Percentiles rank a stretch among this genome's conserved stretches.
phyloP scores from a whole-genome alignment of 2,329 filamentous ascomycete genomes.

The Ambrosiella cleistominuta region DNA sequence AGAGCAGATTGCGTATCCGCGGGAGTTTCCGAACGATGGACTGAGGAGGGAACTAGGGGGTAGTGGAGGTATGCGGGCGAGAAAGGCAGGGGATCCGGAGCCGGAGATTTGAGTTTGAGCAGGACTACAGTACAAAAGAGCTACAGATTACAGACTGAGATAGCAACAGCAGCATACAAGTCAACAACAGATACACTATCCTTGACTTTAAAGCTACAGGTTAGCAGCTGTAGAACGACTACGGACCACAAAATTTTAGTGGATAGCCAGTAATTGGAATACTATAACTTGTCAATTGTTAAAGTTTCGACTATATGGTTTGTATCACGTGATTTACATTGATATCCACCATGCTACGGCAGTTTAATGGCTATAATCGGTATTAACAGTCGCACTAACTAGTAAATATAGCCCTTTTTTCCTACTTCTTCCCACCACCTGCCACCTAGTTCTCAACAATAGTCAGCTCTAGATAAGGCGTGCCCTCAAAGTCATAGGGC shows the following conservation, averaged over 20 bases:
- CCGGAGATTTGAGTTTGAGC: constrained; percentile 22
- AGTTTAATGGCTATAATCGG: no score
- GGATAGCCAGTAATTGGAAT: no score
- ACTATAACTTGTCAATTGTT: no score
- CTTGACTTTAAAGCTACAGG: no score
- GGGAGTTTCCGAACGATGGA: constrained; percentile 50
- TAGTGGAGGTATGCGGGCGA: constrained; percentile 44
- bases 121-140: background rate
- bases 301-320: no score
- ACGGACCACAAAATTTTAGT: no score
- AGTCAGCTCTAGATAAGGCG: constrained; percentile 8
- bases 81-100: constrained; percentile 37
- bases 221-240: no score
- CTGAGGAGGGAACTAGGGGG: constrained; percentile 62
- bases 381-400: no score
- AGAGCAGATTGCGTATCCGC: constrained; percentile 50
- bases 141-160: background rate
- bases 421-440: background rate
- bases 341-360: no score
- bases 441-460: constrained; percentile 2
- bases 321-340: no score
- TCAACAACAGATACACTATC: no score
- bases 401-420: background rate
- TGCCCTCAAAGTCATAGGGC: constrained; percentile 18
- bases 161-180: background rate